Evolutionary conservation across 2,329 filamentous ascomycete genomes (phyloP).

Genomic region (Orbilia brochopaga): DNA sequence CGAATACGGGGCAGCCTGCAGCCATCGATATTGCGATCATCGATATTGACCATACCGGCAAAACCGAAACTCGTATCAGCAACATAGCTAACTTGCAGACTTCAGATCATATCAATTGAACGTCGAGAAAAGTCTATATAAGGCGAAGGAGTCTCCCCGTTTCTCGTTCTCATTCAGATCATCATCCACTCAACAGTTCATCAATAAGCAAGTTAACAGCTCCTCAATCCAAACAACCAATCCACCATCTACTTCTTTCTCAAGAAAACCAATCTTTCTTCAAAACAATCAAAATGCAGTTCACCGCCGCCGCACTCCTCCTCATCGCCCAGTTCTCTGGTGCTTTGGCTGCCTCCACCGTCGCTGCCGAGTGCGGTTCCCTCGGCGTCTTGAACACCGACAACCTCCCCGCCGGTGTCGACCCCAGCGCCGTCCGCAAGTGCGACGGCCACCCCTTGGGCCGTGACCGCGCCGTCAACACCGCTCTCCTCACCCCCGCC

Average conservation of each 20-base stretch:
- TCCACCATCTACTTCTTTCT: background rate
- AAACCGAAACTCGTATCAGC: too few species aligned
- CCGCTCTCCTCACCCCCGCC: background rate
- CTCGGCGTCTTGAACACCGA: slow-evolving; percentile 6
- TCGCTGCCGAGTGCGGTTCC: slow-evolving; percentile 15
- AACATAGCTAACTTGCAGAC: too few species aligned
- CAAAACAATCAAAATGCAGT: slow-evolving; percentile 16
- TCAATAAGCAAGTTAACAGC: background rate
- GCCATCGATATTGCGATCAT: too few species aligned
- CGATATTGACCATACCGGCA: too few species aligned
- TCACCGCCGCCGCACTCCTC: slow-evolving; percentile 2
- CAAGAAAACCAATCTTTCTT: background rate
- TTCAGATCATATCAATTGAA: too few species aligned
- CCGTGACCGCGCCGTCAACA: background rate
- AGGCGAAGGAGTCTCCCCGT: too few species aligned
- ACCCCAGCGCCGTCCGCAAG: background rate
- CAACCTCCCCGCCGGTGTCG: slow-evolving; percentile 2
- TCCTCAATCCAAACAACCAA: background rate
- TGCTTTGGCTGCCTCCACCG: slow-evolving; percentile 4
- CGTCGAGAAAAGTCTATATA: too few species aligned
- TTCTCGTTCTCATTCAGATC: too few species aligned
- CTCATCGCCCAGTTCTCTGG: slow-evolving; percentile 11
- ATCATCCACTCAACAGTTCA: background rate
- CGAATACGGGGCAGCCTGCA: too few species aligned
- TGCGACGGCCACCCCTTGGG: slow-evolving; percentile 13